Percentiles rank a stretch among this genome's conserved stretches.
Conservation (phyloP, 345 rosid species). For the Zanthoxylum bungeanum region DNA sequence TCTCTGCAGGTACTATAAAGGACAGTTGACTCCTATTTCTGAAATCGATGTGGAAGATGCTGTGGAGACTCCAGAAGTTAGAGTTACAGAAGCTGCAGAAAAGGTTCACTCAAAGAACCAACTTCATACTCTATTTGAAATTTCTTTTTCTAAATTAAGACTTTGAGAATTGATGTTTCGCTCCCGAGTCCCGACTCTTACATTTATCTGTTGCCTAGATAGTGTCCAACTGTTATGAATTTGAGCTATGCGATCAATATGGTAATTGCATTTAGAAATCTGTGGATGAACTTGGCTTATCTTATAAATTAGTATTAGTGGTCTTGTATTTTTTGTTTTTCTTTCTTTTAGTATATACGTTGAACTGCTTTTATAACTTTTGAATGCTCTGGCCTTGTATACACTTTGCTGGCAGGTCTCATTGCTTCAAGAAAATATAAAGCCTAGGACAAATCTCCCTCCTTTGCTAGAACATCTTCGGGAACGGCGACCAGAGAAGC, state of each 20-base stretch:
- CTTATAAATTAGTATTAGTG: neutral
- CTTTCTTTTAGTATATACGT: neutral
- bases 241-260: no score
- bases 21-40: constrained; percentile 67
- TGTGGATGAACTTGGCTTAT: neutral
- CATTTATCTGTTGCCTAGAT: neutral
- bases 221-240: no score
- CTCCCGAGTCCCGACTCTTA: no score
- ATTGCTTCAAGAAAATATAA: constrained; percentile 76
- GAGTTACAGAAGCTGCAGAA: constrained; percentile 83
- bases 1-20: constrained; percentile 78
- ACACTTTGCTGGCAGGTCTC: constrained; percentile 55
- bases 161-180: neutral
- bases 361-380: neutral
- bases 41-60: constrained; percentile 52
- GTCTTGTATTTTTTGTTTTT: neutral
- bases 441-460: constrained; percentile 83
- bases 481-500: constrained; percentile 81
- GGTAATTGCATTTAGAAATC: no score
- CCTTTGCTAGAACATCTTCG: constrained; percentile 73
- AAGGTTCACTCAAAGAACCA: constrained; percentile 45
- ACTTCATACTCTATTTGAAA: neutral
- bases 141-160: neutral
- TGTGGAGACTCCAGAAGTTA: constrained; percentile 40
- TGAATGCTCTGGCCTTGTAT: neutral